Base-by-base conservation (phyloP, 345 rosid genomes). In the Aquilaria yunnanensis region DNA sequence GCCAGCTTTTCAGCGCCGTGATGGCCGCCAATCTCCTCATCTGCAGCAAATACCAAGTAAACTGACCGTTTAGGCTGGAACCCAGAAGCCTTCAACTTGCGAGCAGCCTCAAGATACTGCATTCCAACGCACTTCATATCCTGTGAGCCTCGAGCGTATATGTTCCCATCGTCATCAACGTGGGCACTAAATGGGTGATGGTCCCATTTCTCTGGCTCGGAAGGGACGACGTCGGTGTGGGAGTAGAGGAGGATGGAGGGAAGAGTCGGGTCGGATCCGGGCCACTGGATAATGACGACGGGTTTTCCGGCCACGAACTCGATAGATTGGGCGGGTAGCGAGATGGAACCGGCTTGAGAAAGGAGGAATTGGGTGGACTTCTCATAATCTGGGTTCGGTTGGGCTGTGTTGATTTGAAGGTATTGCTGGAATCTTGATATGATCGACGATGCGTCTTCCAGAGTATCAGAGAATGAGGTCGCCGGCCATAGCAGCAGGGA, bases 61-160 rank as follows among this genome's bases (percentile, higher is more conserved):
- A 90, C 79, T 56, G 97, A 69, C 32, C 99, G 87, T 65, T 70
- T 23, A 0, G 97, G 97, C 30, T 32, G 72, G 66, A 85, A 94
- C 10, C 89, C 89, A 32, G 81, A 73, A 47, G 79, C 61, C 66
- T 79, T 83, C 72, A 90, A 65, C 72, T 68, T 75, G 45, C 99
- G 90, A 56, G 85, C 68, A 32, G 99, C 99, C 70, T 90, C 97
- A 66, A 90, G 77, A 62, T 94, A 87, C 85, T 90, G 99, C 89
- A 78, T 82, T 9, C 97, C 95, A 16, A 94, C 96, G 67, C 99
- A 94, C 84, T 94, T 94, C 97, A 94, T 94, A 74, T 94, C 99
- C 84, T 90, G 99, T 0, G 97, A 86, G 37, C 99, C 99, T 68
- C 99, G 74, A 48, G 93, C 99, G 29, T 67, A 90, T 62, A 94